Evolutionary conservation across 129 eudicot genomes (phyloP).

Genomic region (Artemisia argyi): DNA sequence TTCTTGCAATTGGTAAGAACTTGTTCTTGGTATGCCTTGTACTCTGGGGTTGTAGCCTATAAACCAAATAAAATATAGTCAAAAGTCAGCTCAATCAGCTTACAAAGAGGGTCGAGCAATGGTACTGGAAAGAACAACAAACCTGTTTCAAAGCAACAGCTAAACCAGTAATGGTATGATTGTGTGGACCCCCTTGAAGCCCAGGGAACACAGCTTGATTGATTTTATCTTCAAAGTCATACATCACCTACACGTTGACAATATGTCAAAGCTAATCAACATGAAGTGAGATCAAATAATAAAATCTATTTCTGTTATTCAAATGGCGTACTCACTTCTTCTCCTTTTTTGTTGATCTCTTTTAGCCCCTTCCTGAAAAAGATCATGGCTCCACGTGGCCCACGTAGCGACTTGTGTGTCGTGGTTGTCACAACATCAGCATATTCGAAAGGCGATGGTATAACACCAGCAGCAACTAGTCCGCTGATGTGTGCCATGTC

Average conservation of each 20-base stretch:
- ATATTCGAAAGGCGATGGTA: conserved; percentile 89
- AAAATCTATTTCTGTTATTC: not conserved
- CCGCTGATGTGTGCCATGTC: conserved; percentile 99
- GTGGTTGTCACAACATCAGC: conserved; percentile 96
- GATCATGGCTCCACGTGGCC: conserved; percentile 99
- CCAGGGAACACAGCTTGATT: conserved; percentile 96
- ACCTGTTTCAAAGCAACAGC: conserved; percentile 96
- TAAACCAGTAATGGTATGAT: conserved; percentile 81
- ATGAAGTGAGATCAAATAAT: no score
- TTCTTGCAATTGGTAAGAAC: conserved; percentile 73
- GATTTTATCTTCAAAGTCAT: conserved; percentile 88
- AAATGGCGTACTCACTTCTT: conserved; percentile 53
- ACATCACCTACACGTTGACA: conserved; percentile 58
- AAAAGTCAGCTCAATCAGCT: not conserved
- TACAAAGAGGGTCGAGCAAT: conserved; percentile 5
- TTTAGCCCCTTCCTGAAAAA: conserved; percentile 94
- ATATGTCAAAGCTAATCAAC: conserved; percentile 6
- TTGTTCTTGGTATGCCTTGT: conserved; percentile 84
- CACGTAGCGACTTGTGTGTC: conserved; percentile 93
- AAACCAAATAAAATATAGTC: conserved; percentile 15
- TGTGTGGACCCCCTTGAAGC: conserved; percentile 97
- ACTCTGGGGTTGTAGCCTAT: conserved; percentile 82
- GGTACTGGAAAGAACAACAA: not conserved
- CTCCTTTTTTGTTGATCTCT: conserved; percentile 75
- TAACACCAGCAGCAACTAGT: conserved; percentile 81